Evolutionary conservation across 371 early-diverging fungal species (phyloP).

Genomic region (Mucor velutinosus): DNA sequence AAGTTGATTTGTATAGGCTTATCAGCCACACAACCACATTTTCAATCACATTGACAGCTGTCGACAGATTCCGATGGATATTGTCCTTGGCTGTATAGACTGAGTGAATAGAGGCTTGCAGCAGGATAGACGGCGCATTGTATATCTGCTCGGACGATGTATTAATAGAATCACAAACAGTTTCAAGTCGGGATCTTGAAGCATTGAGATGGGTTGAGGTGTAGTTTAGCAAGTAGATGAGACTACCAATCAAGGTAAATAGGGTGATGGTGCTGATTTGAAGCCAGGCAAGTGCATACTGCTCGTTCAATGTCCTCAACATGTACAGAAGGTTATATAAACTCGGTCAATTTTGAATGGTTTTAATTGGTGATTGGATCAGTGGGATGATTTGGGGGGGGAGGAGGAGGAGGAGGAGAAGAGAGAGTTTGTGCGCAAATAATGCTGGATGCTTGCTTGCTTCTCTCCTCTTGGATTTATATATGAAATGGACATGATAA

Average conservation of each 20-base stretch:
- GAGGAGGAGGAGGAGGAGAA: not conserved
- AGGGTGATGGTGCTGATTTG: constrained; percentile 11
- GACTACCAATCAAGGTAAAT: constrained; percentile 10
- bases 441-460: too few relatives aligned
- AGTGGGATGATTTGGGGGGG: not conserved
- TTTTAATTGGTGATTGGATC: not conserved
- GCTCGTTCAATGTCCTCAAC: constrained; percentile 9
- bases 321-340: not conserved
- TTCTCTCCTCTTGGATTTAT: not conserved
- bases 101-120: constrained; percentile 3
- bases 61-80: constrained; percentile 17
- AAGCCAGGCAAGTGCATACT: constrained; percentile 25
- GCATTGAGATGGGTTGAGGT: not conserved
- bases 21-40: constrained; percentile 29
- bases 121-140: constrained; percentile 11
- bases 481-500: not conserved
- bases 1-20: constrained; percentile 39
- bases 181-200: constrained; percentile 14
- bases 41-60: constrained; percentile 18
- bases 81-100: constrained; percentile 23
- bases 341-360: constrained; percentile 1
- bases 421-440: too few relatives aligned
- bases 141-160: constrained; percentile 18
- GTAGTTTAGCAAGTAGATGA: not conserved
- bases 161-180: constrained; percentile 16